Base-by-base conservation (phyloP, 495 filamentous ascomycete genomes). In the Xylaria palmicola region DNA sequence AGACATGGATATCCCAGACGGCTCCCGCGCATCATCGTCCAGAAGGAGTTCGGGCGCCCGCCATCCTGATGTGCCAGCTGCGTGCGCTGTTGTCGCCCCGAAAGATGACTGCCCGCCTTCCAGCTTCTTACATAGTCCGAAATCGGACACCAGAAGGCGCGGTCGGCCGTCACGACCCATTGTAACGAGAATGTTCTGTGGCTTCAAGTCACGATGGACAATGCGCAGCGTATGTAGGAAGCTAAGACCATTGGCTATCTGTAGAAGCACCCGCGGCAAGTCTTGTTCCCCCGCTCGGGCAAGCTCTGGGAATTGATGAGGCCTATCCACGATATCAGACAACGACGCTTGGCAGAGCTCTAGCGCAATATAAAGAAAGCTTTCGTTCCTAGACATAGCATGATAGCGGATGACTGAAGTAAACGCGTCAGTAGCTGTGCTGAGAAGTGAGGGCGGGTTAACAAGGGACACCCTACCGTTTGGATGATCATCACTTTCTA, bases 71-170 rank as follows among this genome's bases (percentile, higher is more conserved):
- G 94, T 98, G 22, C 94, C 94, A 32, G 91, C 91, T 13, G 92
- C 92, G 67, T 96, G 92, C 10, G 91, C 91, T 1, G 93, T 98
- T 4, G 94, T 96, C 7, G 92, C 91, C 19, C 92, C 88, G 72
- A 98, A 93, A 0, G 94, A 98, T 50, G 92, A 96, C 67, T 93
- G 91, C 45, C 95, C 92, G 56, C 90, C 91, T 57, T 97, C 94
- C n/a, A 98, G 77, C 68, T 96, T 97, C 81, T 98, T 98, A 74
- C 94, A 98, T 19, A 98, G 83, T 12, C 94, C 94, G 72, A 98
- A 98, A 74, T 98, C 94, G 1, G 95, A 97, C 34, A 98, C 96
- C 9, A 98, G 85, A 4, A 98, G 79, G 15, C 93, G 89, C 30
- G 88, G 86, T 43, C 74, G 79, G n/a, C 80, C 78, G 47, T 81